Conservation (phyloP, 306 rosid genomes). For the Trifolium pratense region DNA sequence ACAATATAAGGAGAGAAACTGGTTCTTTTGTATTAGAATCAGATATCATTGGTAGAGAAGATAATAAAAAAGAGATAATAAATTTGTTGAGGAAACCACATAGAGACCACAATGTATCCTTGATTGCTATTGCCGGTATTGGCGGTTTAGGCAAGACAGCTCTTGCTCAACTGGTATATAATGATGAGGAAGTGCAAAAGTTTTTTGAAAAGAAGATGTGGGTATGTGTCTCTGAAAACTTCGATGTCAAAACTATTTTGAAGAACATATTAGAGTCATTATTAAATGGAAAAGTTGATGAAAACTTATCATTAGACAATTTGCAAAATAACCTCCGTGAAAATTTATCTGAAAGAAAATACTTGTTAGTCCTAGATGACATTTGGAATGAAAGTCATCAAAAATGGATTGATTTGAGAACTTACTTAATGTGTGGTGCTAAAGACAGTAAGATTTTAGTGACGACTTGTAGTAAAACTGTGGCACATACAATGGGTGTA, state of each 20-base stretch:
- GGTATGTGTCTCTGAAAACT: neutral
- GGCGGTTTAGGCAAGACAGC: slow-evolving; percentile 3
- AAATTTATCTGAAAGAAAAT: neutral
- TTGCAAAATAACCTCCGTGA: neutral
- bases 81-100: neutral
- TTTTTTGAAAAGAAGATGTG: neutral
- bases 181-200: neutral
- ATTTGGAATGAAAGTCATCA: neutral
- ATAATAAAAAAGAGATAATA: neutral
- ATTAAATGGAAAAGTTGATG: neutral
- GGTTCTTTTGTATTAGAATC: neutral
- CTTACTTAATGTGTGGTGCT: slow-evolving; percentile 8
- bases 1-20: neutral
- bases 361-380: neutral
- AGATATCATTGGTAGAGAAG: neutral
- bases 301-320: neutral
- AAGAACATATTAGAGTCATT: neutral
- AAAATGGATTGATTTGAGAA: neutral
- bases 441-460: neutral
- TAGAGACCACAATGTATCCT: neutral
- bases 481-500: neutral
- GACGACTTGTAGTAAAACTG: neutral
- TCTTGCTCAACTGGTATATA: neutral
- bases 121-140: neutral
- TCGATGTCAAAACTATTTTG: slow-evolving; percentile 12